A percentile compares a stretch with the other conserved stretches of the same genome.
These are phyloP conservation scores for Clausena lansium DNA, from an alignment of 345 rosid genomes.

Conservation along the genomic window DNA sequence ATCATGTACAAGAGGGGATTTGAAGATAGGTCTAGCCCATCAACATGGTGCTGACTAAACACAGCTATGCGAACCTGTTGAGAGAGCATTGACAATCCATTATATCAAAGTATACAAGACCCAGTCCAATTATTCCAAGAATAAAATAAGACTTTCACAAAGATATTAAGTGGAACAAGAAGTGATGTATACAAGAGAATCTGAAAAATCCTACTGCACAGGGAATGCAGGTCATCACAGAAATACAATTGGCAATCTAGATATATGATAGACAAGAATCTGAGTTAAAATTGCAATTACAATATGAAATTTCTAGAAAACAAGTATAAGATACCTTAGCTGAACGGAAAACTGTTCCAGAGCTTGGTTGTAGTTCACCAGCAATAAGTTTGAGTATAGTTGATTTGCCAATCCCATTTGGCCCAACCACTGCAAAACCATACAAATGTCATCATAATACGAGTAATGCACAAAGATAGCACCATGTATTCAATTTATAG, in stretches of 20 bases:
- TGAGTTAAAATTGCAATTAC: background rate
- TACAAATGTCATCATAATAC: background rate
- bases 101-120: background rate
- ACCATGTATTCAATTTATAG: background rate
- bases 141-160: background rate
- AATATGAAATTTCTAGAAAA: background rate
- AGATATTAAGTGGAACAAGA: background rate
- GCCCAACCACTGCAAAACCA: conserved; percentile 85
- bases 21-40: conserved; percentile 90
- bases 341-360: conserved; percentile 97
- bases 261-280: background rate
- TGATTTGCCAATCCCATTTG: conserved; percentile 99
- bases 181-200: background rate
- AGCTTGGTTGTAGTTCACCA: conserved; percentile 93
- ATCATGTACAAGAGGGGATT: conserved; percentile 98
- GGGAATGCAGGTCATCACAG: background rate
- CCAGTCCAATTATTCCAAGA: background rate
- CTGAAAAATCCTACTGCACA: background rate
- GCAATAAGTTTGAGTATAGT: conserved; percentile 95
- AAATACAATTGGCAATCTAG: background rate
- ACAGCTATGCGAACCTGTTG: conserved; percentile 96
- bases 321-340: conserved; percentile 66
- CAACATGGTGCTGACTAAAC: conserved; percentile 98
- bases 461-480: background rate
- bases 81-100: conserved; percentile 22